phyloP scores from a whole-genome alignment of 1,284 basidiomycete species.

The Cryptococcus jaspeensis region DNA sequence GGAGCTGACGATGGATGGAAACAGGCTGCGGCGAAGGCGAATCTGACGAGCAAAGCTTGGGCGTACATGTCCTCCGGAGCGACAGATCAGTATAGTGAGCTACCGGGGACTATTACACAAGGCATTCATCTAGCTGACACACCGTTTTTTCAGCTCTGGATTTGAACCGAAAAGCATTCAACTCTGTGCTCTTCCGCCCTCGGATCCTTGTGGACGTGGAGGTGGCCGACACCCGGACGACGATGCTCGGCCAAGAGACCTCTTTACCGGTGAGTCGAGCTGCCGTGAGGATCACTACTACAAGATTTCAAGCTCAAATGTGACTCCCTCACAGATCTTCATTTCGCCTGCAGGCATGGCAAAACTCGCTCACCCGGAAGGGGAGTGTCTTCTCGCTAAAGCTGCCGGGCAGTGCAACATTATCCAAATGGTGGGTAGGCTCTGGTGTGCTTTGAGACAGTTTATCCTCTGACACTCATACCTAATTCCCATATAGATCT shows the following conservation, averaged over 20 bases:
- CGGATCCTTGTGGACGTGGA: conserved; percentile 46
- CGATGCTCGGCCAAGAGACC: conserved; percentile 44
- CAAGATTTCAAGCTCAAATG: background rate
- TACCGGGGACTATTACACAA: background rate
- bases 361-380: conserved; percentile 47
- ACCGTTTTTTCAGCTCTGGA: conserved; percentile 32
- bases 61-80: conserved; percentile 50
- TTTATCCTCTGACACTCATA: background rate
- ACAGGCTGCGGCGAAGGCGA: conserved; percentile 41
- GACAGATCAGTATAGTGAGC: conserved; percentile 49
- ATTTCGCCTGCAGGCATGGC: conserved; percentile 52
- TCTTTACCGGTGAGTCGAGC: conserved; percentile 32
- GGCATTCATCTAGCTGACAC: background rate
- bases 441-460: background rate
- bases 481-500: conserved; percentile 30
- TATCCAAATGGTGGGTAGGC: conserved; percentile 47
- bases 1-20: background rate
- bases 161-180: conserved; percentile 44
- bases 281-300: background rate
- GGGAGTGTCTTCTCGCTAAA: conserved; percentile 43
- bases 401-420: conserved; percentile 45
- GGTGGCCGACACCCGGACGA: conserved; percentile 40
- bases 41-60: conserved; percentile 48
- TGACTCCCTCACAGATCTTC: conserved; percentile 36
- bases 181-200: conserved; percentile 50